Evolutionary conservation across 257 asterid genomes (phyloP).

Genomic region (Gentiana dahurica): DNA sequence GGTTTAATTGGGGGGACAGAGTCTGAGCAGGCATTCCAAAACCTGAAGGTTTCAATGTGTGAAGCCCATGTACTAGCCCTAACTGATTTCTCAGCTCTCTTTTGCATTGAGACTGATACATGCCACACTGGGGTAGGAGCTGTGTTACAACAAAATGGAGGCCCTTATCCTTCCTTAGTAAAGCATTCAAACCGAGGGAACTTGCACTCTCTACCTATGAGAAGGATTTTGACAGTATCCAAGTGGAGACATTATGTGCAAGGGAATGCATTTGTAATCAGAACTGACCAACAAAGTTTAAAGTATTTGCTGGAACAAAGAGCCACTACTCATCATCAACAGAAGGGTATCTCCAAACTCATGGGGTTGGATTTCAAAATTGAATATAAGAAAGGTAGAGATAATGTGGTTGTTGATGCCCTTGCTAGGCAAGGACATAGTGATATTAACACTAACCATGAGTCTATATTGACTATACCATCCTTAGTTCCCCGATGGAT

Average conservation of each 20-base stretch:
- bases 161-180: neutral
- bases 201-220: no score
- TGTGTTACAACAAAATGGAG: neutral
- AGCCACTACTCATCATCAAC: neutral
- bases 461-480: no score
- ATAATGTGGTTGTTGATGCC: no score
- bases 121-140: neutral
- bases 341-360: neutral
- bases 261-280: neutral
- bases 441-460: no score
- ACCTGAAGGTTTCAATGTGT: neutral
- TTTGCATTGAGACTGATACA: neutral
- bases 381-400: no score
- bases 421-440: no score
- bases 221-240: no score
- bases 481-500: no score
- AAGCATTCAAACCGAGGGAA: neutral
- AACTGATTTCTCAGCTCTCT: neutral
- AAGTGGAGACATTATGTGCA: neutral
- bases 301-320: neutral
- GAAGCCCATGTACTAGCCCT: neutral
- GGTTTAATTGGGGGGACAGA: neutral
- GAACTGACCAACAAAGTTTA: neutral
- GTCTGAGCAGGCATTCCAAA: neutral
- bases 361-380: no score